These are phyloP conservation scores for Scytalidium lignicola DNA, from an alignment of 2,329 filamentous ascomycete genomes.

Conservation along the genomic window DNA sequence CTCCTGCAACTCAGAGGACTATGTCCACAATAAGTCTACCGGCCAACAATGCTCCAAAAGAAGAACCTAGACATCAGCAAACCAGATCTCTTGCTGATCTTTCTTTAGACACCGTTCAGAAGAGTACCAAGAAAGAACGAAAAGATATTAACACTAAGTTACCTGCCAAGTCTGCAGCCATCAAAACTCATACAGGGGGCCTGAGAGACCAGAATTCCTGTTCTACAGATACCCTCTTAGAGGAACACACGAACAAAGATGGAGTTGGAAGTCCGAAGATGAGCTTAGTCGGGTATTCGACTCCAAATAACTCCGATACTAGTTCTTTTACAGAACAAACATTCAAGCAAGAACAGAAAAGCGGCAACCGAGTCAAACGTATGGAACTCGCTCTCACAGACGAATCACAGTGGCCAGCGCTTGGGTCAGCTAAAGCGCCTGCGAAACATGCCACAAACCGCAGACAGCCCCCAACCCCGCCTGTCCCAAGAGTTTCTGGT, in stretches of 20 bases:
- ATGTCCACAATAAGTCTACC: background rate
- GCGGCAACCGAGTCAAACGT: background rate
- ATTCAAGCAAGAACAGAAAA: background rate
- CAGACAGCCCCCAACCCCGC: background rate
- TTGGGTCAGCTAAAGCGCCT: conserved; percentile 12
- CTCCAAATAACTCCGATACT: background rate
- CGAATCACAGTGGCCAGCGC: conserved; percentile 15
- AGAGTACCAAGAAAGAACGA: background rate
- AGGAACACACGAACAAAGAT: no score
- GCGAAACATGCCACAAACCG: background rate
- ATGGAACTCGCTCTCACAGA: conserved; percentile 4
- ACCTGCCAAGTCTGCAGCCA: background rate
- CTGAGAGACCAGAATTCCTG: no score
- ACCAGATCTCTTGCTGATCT: background rate
- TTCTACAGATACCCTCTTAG: no score
- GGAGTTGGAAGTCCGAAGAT: no score
- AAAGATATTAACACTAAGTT: background rate
- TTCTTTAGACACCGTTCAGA: background rate
- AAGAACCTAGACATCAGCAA: background rate
- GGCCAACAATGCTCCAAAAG: background rate
- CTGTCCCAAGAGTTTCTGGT: background rate
- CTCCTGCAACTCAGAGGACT: background rate
- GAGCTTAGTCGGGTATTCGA: background rate
- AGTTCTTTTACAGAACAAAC: no score
- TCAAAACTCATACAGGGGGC: background rate